Evolutionary conservation across 257 asterid genomes (phyloP).

Genomic region (Solanum megistacrolobum): DNA sequence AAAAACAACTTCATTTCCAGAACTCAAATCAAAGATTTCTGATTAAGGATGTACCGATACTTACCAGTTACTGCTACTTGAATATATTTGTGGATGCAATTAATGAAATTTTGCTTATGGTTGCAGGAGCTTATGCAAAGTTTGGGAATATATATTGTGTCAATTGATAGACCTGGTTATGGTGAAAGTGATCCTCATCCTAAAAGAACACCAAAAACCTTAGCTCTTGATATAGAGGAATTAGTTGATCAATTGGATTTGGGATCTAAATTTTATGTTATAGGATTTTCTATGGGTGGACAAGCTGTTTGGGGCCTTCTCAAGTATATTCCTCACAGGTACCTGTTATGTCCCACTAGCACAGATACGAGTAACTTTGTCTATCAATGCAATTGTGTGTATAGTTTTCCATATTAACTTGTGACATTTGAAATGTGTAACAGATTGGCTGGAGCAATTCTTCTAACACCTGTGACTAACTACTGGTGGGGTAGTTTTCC

Average conservation of each 20-base stretch:
- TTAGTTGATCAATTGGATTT: constrained; percentile 77
- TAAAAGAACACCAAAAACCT: constrained; percentile 39
- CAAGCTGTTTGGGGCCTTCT: constrained; percentile 80
- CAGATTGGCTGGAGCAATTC: constrained; percentile 85
- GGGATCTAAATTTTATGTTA: constrained; percentile 58
- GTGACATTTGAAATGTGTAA: constrained; percentile 7
- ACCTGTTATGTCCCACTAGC: background rate
- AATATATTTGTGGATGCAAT: background rate
- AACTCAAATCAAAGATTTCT: background rate
- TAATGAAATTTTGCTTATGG: background rate
- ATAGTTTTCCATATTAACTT: background rate
- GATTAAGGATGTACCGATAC: background rate
- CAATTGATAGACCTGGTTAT: constrained; percentile 91
- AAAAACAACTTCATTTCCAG: background rate
- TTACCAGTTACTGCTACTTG: background rate
- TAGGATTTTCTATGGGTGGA: constrained; percentile 90
- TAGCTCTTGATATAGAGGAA: constrained; percentile 67
- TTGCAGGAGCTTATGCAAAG: constrained; percentile 53
- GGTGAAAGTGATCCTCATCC: constrained; percentile 94
- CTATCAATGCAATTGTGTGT: background rate
- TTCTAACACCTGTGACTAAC: constrained; percentile 66
- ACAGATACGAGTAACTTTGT: background rate
- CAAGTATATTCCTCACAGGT: constrained; percentile 91
- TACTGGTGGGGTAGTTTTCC: constrained; percentile 87
- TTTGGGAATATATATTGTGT: constrained; percentile 56